Evolutionary conservation across 2,329 filamentous ascomycete genomes (phyloP).

Genomic region (Amylocarpus encephaloides): DNA sequence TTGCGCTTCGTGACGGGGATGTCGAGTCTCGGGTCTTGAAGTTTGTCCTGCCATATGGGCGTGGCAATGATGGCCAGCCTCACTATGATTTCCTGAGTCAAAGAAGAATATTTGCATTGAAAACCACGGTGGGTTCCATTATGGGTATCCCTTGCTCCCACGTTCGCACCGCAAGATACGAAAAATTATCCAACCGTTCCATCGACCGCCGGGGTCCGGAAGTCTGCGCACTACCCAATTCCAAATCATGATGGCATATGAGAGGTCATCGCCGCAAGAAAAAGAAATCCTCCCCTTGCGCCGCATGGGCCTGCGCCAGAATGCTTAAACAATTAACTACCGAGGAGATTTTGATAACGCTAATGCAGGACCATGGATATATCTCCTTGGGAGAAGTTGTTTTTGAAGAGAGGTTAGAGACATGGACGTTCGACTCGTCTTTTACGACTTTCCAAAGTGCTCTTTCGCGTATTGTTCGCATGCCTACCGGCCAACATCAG

Average conservation of each 20-base stretch:
- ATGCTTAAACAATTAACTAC: not conserved
- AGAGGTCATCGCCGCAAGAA: not conserved
- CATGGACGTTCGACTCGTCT: not conserved
- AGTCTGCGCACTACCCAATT: no score
- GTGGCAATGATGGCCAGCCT: not conserved
- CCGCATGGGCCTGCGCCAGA: not conserved
- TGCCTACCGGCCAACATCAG: constrained; percentile 44
- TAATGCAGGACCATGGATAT: no score
- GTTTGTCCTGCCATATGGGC: not conserved
- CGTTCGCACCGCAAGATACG: no score
- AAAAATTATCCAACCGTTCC: no score
- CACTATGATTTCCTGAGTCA: no score
- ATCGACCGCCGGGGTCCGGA: no score
- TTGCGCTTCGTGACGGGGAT: not conserved
- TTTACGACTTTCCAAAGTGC: constrained; percentile 53
- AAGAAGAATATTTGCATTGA: no score
- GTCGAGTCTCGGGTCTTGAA: not conserved
- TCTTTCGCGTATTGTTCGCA: constrained; percentile 95
- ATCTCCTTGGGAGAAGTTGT: no score
- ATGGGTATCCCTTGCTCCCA: no score
- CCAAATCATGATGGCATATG: no score
- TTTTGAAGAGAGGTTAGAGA: not conserved
- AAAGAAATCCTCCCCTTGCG: not conserved
- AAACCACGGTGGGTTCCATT: no score
- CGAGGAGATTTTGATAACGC: no score